Conservation (phyloP, 306 rosid genomes). For the Glycine tomentella region DNA sequence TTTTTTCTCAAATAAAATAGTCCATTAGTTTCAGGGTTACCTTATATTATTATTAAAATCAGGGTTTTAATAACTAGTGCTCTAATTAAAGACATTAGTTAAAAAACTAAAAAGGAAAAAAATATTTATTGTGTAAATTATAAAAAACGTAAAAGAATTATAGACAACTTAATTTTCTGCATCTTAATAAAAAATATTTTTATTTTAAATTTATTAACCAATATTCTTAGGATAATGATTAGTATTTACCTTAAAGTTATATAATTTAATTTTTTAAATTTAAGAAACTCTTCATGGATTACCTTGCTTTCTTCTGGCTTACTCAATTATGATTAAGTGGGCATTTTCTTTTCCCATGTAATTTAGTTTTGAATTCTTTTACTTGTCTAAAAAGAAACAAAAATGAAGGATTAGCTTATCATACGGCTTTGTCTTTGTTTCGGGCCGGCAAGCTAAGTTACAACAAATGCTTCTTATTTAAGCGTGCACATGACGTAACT, state of each 20-base stretch:
- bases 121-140: too few species aligned
- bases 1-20: not conserved
- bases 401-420: constrained; percentile 36
- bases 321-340: not conserved
- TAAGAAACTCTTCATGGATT: not conserved
- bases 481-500: constrained; percentile 12
- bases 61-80: too few species aligned
- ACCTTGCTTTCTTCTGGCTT: constrained; percentile 3
- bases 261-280: not conserved
- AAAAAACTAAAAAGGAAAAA: too few species aligned
- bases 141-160: too few species aligned
- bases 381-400: not conserved
- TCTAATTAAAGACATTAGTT: too few species aligned
- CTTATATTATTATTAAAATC: not conserved
- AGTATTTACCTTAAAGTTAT: too few species aligned
- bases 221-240: fast-evolving
- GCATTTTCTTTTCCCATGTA: not conserved
- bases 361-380: not conserved
- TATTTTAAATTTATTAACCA: too few species aligned
- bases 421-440: constrained; percentile 41
- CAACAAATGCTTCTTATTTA: constrained; percentile 6
- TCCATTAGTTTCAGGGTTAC: not conserved
- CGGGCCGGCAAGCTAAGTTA: constrained; percentile 7
- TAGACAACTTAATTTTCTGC: too few species aligned
- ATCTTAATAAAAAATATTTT: too few species aligned